Conservation (phyloP, 192 early-diverging fungal genomes). For the Coemansia aciculifera region DNA sequence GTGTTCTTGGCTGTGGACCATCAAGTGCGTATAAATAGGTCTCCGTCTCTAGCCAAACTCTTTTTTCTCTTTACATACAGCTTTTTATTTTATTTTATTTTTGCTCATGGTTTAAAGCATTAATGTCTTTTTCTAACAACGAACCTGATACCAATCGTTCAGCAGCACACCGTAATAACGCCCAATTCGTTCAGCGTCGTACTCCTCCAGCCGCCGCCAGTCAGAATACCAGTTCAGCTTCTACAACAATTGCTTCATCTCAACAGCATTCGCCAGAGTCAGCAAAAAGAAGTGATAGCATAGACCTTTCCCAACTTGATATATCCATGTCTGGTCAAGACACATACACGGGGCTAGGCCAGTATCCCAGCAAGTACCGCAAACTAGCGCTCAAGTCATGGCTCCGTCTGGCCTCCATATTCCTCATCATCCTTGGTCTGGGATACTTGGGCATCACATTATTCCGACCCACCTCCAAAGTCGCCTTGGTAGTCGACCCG, state of each 20-base stretch:
- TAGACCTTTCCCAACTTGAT: constrained; percentile 11
- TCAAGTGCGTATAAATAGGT: constrained; percentile 1
- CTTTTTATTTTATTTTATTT: not conserved
- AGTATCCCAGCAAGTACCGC: constrained; percentile 39
- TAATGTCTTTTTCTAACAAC: constrained; percentile 1
- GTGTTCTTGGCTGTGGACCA: not conserved
- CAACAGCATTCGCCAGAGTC: constrained; percentile 3
- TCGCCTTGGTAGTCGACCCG: constrained; percentile 19
- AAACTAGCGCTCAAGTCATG: constrained; percentile 15
- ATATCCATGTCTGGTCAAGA: constrained; percentile 14
- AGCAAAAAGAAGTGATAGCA: constrained; percentile 10
- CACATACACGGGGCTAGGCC: constrained; percentile 33
- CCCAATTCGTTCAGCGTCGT: constrained; percentile 4
- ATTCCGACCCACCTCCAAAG: constrained; percentile 11
- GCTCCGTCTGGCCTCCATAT: constrained; percentile 26
- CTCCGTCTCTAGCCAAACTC: not conserved
- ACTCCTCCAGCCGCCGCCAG: not conserved
- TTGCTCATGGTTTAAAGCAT: not conserved
- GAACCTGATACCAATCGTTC: not conserved
- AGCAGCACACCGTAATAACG: not conserved
- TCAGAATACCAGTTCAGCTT: not conserved
- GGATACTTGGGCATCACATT: constrained; percentile 28
- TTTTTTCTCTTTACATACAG: not conserved
- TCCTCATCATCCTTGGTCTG: constrained; percentile 9
- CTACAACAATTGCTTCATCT: constrained; percentile 18